Evolutionary conservation across 2,329 filamentous ascomycete genomes (phyloP), one percentile per base, ranked within the genome.

Genomic region (Claviceps arundinis): DNA sequence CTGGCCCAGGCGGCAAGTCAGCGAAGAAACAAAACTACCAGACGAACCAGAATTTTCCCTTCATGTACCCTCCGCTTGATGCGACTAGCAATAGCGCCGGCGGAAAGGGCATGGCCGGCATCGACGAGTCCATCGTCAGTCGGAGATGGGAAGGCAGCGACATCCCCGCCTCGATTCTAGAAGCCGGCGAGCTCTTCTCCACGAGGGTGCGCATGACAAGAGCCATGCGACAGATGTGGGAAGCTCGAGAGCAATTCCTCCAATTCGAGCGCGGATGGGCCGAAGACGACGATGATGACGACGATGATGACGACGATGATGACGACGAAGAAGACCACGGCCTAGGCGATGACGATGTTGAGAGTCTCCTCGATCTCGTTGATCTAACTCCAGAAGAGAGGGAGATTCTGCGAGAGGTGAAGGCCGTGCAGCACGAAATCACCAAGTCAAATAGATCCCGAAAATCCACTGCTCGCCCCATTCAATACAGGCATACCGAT

Each of bases 1-100:
- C 93, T 0, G 77, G 74, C 9, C 84, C 85, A 37, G 90, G 89
- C 26, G 89, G 89, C 0, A 98, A 97, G 66, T 88, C 87, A 50
- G 90, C 86, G 1, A 98, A 98, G 74, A 98, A 98, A 65, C 93
- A 98, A 63, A 98, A 97, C 60, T 98, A 98, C 62, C 93, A 98
- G 66, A 98, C 93, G 0, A 98, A 98, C 63, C 93, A 98, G 61
- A 93, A 96, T 64, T 97, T 98, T 58, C 93, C 93, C 0, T 97
- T 98, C 63, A 82, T 98, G 71, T 98, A 98, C 60, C 93, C 93
- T 2, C 93, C 93, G 1, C 73, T 96, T 17, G 91, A 96, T 67
- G 84, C 84, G 56, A 84, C 82, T 24, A 95, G 89, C 68, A 95
- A 95, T 63, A 87, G 85, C 59, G 83, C 91, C 40, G 91, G 93